Evolutionary conservation across 2,329 filamentous ascomycete species (phyloP).

Genomic region (Colletotrichum karsti): DNA sequence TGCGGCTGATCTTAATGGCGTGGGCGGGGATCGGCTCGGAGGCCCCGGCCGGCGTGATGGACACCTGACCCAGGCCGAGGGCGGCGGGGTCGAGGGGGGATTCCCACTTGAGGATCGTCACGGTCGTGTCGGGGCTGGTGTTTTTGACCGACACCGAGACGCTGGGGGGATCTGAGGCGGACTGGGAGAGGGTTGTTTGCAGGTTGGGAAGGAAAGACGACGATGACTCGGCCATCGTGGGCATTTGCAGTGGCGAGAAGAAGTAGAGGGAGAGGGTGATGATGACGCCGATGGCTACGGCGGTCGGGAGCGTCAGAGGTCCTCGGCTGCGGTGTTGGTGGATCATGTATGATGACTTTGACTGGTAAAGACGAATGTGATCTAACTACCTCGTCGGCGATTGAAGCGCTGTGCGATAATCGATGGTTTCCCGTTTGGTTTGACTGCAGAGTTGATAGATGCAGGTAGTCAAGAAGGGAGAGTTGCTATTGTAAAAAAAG

Average conservation of each 20-base stretch:
- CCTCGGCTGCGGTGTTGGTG: not conserved
- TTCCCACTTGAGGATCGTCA: conserved; percentile 52
- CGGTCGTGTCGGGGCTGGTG: conserved; percentile 39
- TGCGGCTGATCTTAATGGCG: conserved; percentile 46
- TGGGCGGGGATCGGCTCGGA: conserved; percentile 44
- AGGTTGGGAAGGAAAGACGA: not conserved
- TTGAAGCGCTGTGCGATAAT: not conserved
- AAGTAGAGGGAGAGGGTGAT: not conserved
- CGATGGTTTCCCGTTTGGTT: no score
- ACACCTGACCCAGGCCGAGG: conserved; percentile 48
- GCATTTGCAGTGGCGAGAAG: not conserved
- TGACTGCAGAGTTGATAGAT: no score
- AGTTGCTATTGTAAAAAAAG: no score
- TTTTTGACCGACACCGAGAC: conserved; percentile 50
- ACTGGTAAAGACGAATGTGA: not conserved
- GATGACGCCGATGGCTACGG: not conserved
- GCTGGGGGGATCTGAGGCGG: conserved; percentile 41
- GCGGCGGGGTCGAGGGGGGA: conserved; percentile 52
- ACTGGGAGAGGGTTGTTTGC: conserved; percentile 36
- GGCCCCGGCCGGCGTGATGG: conserved; percentile 44
- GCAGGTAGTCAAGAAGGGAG: no score
- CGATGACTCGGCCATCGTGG: not conserved
- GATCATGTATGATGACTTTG: not conserved
- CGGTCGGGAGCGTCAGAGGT: not conserved
- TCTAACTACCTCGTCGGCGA: not conserved